Evolutionary conservation across 1,284 basidiomycete species (phyloP), one percentile per base, ranked within the genome.

Genomic region (Pholiota adiposa): DNA sequence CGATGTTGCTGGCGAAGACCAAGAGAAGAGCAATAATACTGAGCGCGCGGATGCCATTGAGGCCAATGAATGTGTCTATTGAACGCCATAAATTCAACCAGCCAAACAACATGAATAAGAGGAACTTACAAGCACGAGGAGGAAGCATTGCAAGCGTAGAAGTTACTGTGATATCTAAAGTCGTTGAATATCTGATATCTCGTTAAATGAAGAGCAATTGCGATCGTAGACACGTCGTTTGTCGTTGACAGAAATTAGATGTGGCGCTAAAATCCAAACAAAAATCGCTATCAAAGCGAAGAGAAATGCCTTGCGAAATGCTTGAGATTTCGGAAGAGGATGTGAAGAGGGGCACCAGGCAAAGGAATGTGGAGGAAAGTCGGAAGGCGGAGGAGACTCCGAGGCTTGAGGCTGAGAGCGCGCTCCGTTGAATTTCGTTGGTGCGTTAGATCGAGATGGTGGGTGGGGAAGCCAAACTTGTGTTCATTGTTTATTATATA

Each of bases 1-100:
- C 84, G 61, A 96, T 87, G 64, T 90, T 94, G 72, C 90, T 91
- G 16, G 90, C 79, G 64, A 96, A 90, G 33, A 94, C 88, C 44
- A 92, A 83, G 12, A 92, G 69, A 57, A 97, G 83, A 4, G 87
- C 83, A 59, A 96, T 80, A 67, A 97, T 86, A 76, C 92, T 93
- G 54, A 97, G 73, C 21, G 83, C 73, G 41, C 95, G 91, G 65
- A 93, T 80, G 67, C 73, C 81, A 72, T 96, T 96, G 71, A 96
- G 87, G 55, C 82, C 84, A 69, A 94, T 84, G 79, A 96, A 97
- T 46, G 83, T 71, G 65, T 85, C 90, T 92, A 33, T 52, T 36
- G 33, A 48, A 14, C 12, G n/a, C n/a, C n/a, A n/a, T n/a, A n/a
- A 36, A 18, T 3, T 4, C 51, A 18, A 53, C 29, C n/a, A n/a